Percentiles rank a stretch among this genome's conserved stretches.
phyloP scores from a whole-genome alignment of 2,329 filamentous ascomycete genomes.

The Hymenoscyphus scutula region DNA sequence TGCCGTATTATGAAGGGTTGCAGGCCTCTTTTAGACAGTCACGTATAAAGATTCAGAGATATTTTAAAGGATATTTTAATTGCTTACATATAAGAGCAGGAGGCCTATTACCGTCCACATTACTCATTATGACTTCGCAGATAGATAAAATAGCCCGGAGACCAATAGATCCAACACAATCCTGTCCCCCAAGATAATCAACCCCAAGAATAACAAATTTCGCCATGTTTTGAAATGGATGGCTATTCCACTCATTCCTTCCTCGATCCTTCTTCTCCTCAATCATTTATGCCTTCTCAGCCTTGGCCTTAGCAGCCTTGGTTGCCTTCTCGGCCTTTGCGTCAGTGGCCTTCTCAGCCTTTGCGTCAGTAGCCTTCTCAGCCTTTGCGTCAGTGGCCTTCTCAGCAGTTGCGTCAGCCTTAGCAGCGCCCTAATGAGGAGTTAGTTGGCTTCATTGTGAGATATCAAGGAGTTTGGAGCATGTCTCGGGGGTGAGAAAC shows the following conservation, averaged over 20 bases:
- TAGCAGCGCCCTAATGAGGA: no score
- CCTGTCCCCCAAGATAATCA: neutral
- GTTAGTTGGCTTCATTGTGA: no score
- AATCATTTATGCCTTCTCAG: neutral
- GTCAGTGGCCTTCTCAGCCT: neutral
- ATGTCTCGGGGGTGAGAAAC: no score
- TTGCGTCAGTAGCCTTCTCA: neutral
- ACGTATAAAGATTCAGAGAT: neutral
- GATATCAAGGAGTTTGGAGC: no score
- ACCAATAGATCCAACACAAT: slow-evolving; percentile 2
- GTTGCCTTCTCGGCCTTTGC: neutral
- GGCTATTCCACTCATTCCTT: neutral
- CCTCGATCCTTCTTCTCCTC: neutral
- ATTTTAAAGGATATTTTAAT: neutral
- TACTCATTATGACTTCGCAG: neutral
- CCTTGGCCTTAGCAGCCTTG: neutral
- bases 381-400: neutral
- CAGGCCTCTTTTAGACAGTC: neutral
- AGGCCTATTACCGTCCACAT: neutral
- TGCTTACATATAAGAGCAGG: neutral
- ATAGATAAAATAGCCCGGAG: neutral
- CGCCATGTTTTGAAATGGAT: neutral
- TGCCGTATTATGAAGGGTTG: no score
- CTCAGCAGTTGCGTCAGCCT: neutral
- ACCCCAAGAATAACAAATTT: slow-evolving; percentile 3